Evolutionary conservation across 768 basidiomycete species (phyloP), one percentile per base, ranked within the genome.

Genomic region (Boletus tomentosulus): DNA sequence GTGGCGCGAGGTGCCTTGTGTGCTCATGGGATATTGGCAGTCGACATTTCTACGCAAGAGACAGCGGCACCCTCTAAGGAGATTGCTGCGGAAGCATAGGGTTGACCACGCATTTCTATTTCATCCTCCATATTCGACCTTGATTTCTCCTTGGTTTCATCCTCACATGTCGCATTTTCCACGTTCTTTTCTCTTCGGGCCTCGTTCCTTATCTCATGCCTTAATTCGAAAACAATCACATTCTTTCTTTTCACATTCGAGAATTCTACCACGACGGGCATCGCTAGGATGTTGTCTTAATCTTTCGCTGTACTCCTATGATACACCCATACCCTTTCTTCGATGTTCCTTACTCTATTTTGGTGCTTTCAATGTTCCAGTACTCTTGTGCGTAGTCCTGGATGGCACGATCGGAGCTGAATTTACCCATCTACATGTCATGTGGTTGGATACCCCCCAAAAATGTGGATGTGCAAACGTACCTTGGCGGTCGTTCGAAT

Each of bases 331-430:
- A 42, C 50, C 41, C 50, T n/a, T 28, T n/a, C n/a, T 19, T 28
- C 37, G 16, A 5, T 37, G 33, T 46, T 15, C n/a, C 31, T 19
- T 56, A 71, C 38, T 69, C 55, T 42, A 73, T 62, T 34, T 66
- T 70, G 57, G 58, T 62, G 52, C 78, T 74, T 62, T 89, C 87
- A 38, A 89, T 75, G 66, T 87, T 89, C 87, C 87, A 89, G 70
- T 85, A 88, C 62, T 85, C 83, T 71, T 96, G 92, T 1, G 92
- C 93, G 62, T 96, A 96, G 67, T 93, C 89, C 60, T 84, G 83
- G 65, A 97, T 95, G 4, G 92, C 90, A 49, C 95, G 81, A 68
- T 98, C 96, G 33, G 89, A 91, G 69, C 92, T 93, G 77, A 98
- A 98, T 66, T 94, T 95, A 70, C 93, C 94, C 94, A 97, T 98